Evolutionary conservation across 257 asterid species (phyloP), one percentile per base, ranked within the genome.

Genomic region (Plantago ovata): DNA sequence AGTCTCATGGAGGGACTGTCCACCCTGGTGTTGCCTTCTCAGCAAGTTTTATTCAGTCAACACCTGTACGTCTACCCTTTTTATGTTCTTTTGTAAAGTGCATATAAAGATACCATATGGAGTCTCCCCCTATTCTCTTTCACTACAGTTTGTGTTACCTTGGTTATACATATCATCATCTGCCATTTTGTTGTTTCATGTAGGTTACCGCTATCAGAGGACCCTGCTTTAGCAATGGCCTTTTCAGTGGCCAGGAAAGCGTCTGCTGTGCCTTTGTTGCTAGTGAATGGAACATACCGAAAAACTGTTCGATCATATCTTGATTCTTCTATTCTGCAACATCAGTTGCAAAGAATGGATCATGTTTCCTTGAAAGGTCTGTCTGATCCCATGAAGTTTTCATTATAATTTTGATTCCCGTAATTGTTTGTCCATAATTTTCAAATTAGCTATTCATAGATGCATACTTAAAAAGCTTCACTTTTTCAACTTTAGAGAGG

Each of bases 161-260:
- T 38, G 10, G 42, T 21, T 38, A 36, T 20, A 38, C n/a, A 16
- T 15, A 36, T 53, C 22, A 45, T 60, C 38, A 47, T 47, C 33
- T 3, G 36, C 22, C 13, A 22, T 60, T 61, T 61, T 38, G 43
- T 56, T 6, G 13, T 61, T 4, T 66, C 60, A 22, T 66, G 55
- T 78, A 92, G 98, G 91, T 64, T 92, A 63, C 75, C 95, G 3
- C 81, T 92, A 63, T 88, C 98, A 14, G 98, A 92, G 65, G 95
- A 92, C 66, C 89, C 95, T 74, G 88, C 95, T 61, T 71, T 92
- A 82, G 95, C 98, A 53, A 92, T 92, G 97, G 95, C 95, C 3
- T 92, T 92, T 69, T 86, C 98, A 51, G 95, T 82, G 61, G 88
- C 98, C 64, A 78, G 95, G 75, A 79, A 95, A 75, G 96, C 98